These are phyloP conservation scores for Exsudoporus frostii DNA, from an alignment of 768 basidiomycete species.

Conservation along the genomic window DNA sequence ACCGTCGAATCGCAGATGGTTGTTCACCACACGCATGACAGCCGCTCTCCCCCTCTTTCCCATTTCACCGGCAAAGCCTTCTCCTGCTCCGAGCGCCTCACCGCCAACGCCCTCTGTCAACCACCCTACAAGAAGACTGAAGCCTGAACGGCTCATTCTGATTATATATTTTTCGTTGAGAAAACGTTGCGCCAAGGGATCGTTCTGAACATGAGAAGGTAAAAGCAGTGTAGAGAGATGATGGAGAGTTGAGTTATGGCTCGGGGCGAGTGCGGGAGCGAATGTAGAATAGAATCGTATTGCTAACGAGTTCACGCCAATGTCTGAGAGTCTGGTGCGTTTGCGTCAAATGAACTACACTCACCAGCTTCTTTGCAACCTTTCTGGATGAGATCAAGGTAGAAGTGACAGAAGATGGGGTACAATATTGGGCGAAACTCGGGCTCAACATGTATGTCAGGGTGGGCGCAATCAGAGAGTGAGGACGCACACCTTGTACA, in stretches of 20 bases:
- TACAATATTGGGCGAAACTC: conserved; percentile 92
- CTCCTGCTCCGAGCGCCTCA: conserved; percentile 75
- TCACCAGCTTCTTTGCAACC: conserved; percentile 88
- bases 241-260: conserved; percentile 68
- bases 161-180: conserved; percentile 88
- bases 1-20: conserved; percentile 90
- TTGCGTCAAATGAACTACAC: conserved; percentile 24
- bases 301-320: conserved; percentile 42
- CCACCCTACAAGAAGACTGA: conserved; percentile 92
- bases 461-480: background rate
- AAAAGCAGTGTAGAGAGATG: conserved; percentile 78
- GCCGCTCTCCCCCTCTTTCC: conserved; percentile 85
- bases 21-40: conserved; percentile 92
- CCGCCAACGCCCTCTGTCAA: conserved; percentile 89
- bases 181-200: conserved; percentile 80
- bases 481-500: conserved; percentile 68
- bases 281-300: conserved; percentile 72
- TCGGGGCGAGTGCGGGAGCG: conserved; percentile 59
- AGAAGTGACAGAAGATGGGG: conserved; percentile 97
- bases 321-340: conserved; percentile 3
- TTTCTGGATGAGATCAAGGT: conserved; percentile 87
- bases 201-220: conserved; percentile 79
- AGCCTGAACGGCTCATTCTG: conserved; percentile 87
- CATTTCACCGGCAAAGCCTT: conserved; percentile 75
- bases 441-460: conserved; percentile 50